Conservation (phyloP, 2,329 filamentous ascomycete genomes). For the Claviceps paspali region DNA sequence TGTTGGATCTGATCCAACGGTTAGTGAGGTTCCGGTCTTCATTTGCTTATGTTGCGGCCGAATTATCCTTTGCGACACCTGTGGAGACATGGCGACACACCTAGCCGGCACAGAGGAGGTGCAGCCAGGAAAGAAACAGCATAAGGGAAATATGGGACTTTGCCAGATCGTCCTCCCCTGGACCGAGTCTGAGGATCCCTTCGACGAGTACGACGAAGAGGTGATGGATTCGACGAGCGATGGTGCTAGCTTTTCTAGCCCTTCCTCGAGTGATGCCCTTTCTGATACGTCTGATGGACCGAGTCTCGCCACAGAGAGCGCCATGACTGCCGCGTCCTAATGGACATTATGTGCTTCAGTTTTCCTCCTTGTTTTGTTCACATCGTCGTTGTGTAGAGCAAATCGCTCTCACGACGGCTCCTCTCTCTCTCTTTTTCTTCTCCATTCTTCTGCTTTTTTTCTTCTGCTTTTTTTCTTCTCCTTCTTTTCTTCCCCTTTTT, state of each 20-base stretch:
- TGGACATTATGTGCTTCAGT: background rate
- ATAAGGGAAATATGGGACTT: constrained; percentile 13
- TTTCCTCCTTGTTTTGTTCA: background rate
- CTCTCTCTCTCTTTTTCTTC: no score
- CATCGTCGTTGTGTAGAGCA: background rate
- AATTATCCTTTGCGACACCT: constrained; percentile 27
- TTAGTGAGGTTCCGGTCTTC: constrained; percentile 47
- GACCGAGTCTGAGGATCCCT: constrained; percentile 16
- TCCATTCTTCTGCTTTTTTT: no score
- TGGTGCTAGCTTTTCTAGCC: background rate
- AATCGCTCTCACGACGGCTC: background rate
- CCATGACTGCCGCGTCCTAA: constrained; percentile 7
- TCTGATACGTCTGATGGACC: constrained; percentile 10
- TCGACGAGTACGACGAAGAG: constrained; percentile 25
- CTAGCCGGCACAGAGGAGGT: constrained; percentile 6
- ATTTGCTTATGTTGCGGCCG: constrained; percentile 32
- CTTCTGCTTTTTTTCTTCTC: no score
- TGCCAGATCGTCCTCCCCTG: constrained; percentile 14
- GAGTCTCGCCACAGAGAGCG: constrained; percentile 11
- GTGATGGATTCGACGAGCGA: constrained; percentile 10
- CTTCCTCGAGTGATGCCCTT: constrained; percentile 3
- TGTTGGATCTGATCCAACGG: constrained; percentile 94
- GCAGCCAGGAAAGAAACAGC: constrained; percentile 2
- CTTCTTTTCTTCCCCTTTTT: no score
- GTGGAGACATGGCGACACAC: constrained; percentile 16